A percentile compares a stretch with the other conserved stretches of the same genome.
Conservation (phyloP, 176 grass and related monocot species). For the barley (Hordeum vulgare) region DNA sequence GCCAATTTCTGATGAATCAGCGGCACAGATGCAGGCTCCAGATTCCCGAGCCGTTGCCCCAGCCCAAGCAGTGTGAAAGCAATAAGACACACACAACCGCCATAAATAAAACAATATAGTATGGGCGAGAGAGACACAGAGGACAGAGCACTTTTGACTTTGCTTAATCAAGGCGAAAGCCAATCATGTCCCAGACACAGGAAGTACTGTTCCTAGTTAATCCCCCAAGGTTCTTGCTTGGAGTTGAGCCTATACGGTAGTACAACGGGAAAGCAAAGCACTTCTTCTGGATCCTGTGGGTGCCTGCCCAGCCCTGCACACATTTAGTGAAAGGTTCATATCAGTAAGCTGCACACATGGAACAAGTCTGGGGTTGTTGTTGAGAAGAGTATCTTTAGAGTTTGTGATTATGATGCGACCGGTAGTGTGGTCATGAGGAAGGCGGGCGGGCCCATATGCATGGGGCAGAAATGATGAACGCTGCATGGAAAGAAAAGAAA, state of each 20-base stretch:
- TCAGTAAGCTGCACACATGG: background rate
- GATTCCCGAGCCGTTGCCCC: background rate
- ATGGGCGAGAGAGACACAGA: background rate
- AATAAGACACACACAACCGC: background rate
- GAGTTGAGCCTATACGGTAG: background rate
- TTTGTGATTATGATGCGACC: constrained; percentile 10
- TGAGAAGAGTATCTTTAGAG: background rate
- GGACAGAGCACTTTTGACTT: constrained; percentile 23
- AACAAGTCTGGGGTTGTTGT: background rate
- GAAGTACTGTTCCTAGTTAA: constrained; percentile 15
- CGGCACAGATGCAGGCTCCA: background rate
- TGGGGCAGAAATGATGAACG: constrained; percentile 33
- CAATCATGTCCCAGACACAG: constrained; percentile 33
- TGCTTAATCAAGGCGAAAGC: constrained; percentile 38
- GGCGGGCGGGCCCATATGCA: constrained; percentile 14
- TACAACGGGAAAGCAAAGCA: background rate
- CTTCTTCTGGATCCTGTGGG: background rate
- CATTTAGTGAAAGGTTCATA: background rate
- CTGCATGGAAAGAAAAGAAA: constrained; percentile 31
- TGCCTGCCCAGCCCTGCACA: background rate
- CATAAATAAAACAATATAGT: background rate
- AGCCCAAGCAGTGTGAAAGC: background rate
- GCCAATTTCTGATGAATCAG: constrained; percentile 5
- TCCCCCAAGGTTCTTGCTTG: background rate
- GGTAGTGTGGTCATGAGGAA: background rate